Base-by-base conservation (phyloP, 1,284 basidiomycete species). In the Inonotus hispidus region DNA sequence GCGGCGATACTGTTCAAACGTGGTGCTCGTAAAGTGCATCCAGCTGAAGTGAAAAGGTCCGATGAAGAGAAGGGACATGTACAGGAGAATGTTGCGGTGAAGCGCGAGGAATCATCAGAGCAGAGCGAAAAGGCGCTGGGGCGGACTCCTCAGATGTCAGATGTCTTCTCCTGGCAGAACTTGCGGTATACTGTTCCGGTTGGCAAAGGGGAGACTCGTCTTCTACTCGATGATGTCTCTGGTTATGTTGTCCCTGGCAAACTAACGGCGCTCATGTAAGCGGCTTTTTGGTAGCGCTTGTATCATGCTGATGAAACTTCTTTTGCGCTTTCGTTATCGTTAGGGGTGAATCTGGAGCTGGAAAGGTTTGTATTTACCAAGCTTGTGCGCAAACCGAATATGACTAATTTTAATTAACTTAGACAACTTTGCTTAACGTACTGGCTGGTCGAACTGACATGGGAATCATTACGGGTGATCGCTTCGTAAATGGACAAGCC, bases 171-270 rank as follows among this genome's bases (percentile, higher is more conserved):
- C 0, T 90, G 86, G 85, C 76, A 82, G 50, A 74, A 84, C 64
- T 65, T 90, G 47, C 71, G 75, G 39, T 92, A 91, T 68, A 76
- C 80, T 39, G 84, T 93, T 27, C 77, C 78, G 32, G 77, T 87
- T 63, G 75, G 80, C 56, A 78, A 78, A 21, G 84, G 81, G 7
- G 71, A 82, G 59, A 75, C 74, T 0, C 74, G 87, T 29, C 76
- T 78, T 53, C 79, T 95, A 6, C 75, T 95, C 61, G 82, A 93
- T 68, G 81, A 92, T 65, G 83, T 96, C 6, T 88, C 85, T 59
- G 94, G 94, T 0, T 95, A 83, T 72, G 92, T 93, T 45, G 83
- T 82, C 21, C 92, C 91, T 0, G 89, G 90, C 5, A 92, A 87
- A 67, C 75, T 95, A 60, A 89, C 85, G 0, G 88, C 82, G 29